Evolutionary conservation across 2,329 filamentous ascomycete species (phyloP), one percentile per base, ranked within the genome.

Genomic region (Verticillium albo-atrum): DNA sequence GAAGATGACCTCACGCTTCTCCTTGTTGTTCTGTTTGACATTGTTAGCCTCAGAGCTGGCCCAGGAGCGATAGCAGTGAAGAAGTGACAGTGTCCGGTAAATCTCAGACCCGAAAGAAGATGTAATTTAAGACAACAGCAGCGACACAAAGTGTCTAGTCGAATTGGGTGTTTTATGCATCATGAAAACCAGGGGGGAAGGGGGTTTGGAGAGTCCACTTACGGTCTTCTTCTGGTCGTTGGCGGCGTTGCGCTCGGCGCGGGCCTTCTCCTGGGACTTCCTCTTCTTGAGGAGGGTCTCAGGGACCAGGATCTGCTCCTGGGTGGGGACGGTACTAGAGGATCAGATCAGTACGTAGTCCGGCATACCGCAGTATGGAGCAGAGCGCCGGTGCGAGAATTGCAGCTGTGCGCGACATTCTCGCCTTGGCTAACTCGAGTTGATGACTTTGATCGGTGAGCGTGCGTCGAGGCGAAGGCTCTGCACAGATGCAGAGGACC

Each of bases 271-370:
- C 84, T 97, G 94, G 80, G 88, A 92, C 92, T 99, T 99, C 85
- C 95, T 91, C 92, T 99, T 99, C 91, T 99, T 99, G 80, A 99
- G 88, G 75, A 99, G 91, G 73, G 95, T 99, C 91, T 99, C 95
- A 71, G 95, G 95, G 77, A 98, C 92, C 79, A 98, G 86, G 79
- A 99, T 88, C 80, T 98, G 90, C 80, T 97, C 91, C 81, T 93
- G 82, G 79, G 92, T 96, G 70, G 95, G 92, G 75, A 97, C 91
- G 82, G 88, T 88, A 82, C 92, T 97, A 76, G 26, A 64, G 58
- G 61, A 78, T 87, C 78, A 91, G 88, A 90, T 91, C 87, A 91
- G 89, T 91, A 88, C 86, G 84, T 85, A 82, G 82, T 86, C 85
- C 88, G 82, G 77, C 81, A 85, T 81, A 84, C 82, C 78, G 71